Evolutionary conservation across 1,284 basidiomycete genomes (phyloP).

Genomic region (Ganoderma multipileum): DNA sequence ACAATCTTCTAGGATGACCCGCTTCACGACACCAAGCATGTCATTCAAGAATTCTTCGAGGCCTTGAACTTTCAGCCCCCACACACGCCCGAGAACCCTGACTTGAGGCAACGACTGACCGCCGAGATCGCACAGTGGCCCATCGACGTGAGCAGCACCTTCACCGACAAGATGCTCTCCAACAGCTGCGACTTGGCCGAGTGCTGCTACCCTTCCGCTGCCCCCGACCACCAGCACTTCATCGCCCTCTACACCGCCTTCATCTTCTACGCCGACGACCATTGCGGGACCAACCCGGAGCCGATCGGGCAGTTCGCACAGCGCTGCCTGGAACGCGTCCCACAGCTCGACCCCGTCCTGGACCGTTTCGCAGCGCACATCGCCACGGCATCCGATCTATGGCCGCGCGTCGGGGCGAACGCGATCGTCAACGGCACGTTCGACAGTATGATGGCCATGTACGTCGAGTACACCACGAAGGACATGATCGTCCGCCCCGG

Average conservation of each 20-base stretch:
- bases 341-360: slow-evolving; percentile 13
- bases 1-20: too few species aligned
- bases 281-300: slow-evolving; percentile 8
- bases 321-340: slow-evolving; percentile 15
- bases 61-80: too few species aligned
- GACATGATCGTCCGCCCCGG: slow-evolving; percentile 11
- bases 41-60: too few species aligned
- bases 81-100: not conserved
- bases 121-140: slow-evolving; percentile 7
- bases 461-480: slow-evolving; percentile 21
- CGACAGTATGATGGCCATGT: slow-evolving; percentile 20
- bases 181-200: slow-evolving; percentile 17
- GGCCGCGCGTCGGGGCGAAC: slow-evolving; percentile 22
- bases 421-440: slow-evolving; percentile 21
- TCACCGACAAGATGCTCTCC: slow-evolving; percentile 9
- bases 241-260: slow-evolving; percentile 14
- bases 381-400: slow-evolving; percentile 11
- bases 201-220: slow-evolving; percentile 9
- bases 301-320: slow-evolving; percentile 14
- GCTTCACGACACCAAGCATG: too few species aligned
- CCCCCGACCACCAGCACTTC: slow-evolving; percentile 13
- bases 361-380: slow-evolving; percentile 18
- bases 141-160: slow-evolving; percentile 10
- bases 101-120: not conserved
- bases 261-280: slow-evolving; percentile 17